phyloP scores from a whole-genome alignment of 768 basidiomycete genomes.

The Sutorius australiensis region DNA sequence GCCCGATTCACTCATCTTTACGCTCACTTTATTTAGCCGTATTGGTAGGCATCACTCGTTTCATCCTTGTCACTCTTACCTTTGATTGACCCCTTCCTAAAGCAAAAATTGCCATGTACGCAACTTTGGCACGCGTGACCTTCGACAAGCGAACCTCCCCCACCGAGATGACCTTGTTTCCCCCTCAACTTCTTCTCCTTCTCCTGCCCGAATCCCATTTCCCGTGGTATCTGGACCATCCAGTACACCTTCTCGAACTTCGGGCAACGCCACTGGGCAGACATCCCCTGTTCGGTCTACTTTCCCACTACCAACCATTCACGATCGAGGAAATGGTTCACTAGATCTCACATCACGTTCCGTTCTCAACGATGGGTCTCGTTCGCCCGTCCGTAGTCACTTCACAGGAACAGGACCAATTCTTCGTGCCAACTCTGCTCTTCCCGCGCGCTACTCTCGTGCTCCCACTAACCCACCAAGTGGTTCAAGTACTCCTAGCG shows the following conservation, averaged over 20 bases:
- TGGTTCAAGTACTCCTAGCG: constrained; percentile 6
- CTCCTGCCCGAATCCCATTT: constrained; percentile 28
- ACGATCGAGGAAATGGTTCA: constrained; percentile 19
- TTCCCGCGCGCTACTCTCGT: constrained; percentile 37
- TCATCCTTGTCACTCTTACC: neutral
- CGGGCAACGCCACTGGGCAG: constrained; percentile 22
- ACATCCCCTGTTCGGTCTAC: constrained; percentile 29
- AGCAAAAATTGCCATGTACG: constrained; percentile 83
- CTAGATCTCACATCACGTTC: constrained; percentile 24
- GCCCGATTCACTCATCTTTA: constrained; percentile 1
- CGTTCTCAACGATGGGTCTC: constrained; percentile 15
- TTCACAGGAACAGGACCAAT: constrained; percentile 31
- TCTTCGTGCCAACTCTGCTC: constrained; percentile 39
- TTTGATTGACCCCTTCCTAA: constrained; percentile 3
- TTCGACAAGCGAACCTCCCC: constrained; percentile 69
- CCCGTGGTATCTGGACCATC: constrained; percentile 9
- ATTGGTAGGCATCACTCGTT: constrained; percentile 34
- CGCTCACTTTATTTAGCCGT: constrained; percentile 32
- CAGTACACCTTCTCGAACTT: constrained; percentile 8
- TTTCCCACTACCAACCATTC: constrained; percentile 33
- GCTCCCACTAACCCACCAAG: constrained; percentile 11
- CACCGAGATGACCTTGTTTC: constrained; percentile 38
- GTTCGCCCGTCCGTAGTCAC: constrained; percentile 26
- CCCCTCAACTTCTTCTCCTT: constrained; percentile 31
- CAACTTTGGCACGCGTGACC: constrained; percentile 72